phyloP scores from a whole-genome alignment of 768 basidiomycete species.

The Lactarius sanguifluus region DNA sequence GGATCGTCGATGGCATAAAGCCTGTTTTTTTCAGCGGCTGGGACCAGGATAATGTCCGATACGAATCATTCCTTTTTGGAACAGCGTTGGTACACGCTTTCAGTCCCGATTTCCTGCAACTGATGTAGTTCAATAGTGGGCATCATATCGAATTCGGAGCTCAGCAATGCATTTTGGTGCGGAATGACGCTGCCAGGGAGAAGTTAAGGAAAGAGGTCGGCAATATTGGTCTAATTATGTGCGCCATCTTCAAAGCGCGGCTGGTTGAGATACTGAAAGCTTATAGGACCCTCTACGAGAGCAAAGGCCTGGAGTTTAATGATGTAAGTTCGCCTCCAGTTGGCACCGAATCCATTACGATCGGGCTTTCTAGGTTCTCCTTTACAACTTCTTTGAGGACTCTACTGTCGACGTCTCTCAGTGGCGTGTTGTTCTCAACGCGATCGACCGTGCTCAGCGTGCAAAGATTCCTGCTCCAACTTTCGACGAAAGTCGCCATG shows the following conservation, averaged over 20 bases:
- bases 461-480: constrained; percentile 39
- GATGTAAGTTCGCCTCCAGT: constrained; percentile 41
- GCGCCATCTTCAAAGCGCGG: neutral
- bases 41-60: constrained; percentile 34
- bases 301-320: constrained; percentile 66
- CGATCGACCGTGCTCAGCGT: constrained; percentile 31
- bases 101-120: constrained; percentile 2
- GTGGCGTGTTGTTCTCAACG: constrained; percentile 58
- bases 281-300: constrained; percentile 52
- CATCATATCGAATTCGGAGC: constrained; percentile 34
- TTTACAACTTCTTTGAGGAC: constrained; percentile 69
- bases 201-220: constrained; percentile 33
- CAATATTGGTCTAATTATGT: constrained; percentile 32
- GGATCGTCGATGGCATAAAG: constrained; percentile 35
- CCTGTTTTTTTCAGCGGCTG: constrained; percentile 36
- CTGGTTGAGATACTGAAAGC: neutral
- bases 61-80: constrained; percentile 39
- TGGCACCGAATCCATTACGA: neutral
- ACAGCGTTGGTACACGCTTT: constrained; percentile 30
- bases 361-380: constrained; percentile 49
- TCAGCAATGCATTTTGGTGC: constrained; percentile 39
- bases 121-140: constrained; percentile 15
- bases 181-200: constrained; percentile 35
- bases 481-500: constrained; percentile 51
- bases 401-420: constrained; percentile 48